Evolutionary conservation across 2,329 filamentous ascomycete species (phyloP), one percentile per base, ranked within the genome.

Genomic region (Ophiocordyceps camponoti-saundersi): DNA sequence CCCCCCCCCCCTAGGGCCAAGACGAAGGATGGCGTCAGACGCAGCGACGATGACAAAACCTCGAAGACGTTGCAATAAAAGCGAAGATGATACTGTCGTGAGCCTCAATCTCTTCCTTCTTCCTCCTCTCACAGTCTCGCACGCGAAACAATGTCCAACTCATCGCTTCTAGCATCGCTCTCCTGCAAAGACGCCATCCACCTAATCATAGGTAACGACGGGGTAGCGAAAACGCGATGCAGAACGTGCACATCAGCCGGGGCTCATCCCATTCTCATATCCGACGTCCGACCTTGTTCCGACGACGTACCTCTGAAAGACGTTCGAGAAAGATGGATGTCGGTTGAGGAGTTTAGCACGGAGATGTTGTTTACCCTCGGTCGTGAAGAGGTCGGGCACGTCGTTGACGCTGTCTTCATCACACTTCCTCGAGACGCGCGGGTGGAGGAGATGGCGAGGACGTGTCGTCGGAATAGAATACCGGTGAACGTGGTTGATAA

Each of bases 351-450:
- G 0, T 94, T 95, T 55, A 61, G 75, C 45, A 81, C 90, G 36
- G 65, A 67, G 0, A 83, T 95, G 59, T 63, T 95, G 46, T 79
- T 79, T 40, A 78, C 70, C 1, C 67, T 95, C 2, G 92, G 92
- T n/a, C 75, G 92, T 46, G 72, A 78, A 40, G 86, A 93, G 48
- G 80, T 95, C 11, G 80, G 77, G 51, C 59, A 67, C 47, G 77
- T 93, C 5, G 90, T 95, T 16, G 92, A 98, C 62, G 84, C 85
- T 47, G 92, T 98, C 39, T 96, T 96, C 62, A 80, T 96, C 36
- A 95, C 88, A 1, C 61, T 66, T 53, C 69, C 80, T 57, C 56
- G 67, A 52, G 64, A 71, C 48, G 55, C 61, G 16, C 51, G 60
- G 42, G 79, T 71, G 48, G 64, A 72, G 26, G 77, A 77, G 52